These are phyloP conservation scores for Lodderomyces orthopsilosis DNA, from an alignment of 1,139 yeast genomes.

Conservation along the genomic window DNA sequence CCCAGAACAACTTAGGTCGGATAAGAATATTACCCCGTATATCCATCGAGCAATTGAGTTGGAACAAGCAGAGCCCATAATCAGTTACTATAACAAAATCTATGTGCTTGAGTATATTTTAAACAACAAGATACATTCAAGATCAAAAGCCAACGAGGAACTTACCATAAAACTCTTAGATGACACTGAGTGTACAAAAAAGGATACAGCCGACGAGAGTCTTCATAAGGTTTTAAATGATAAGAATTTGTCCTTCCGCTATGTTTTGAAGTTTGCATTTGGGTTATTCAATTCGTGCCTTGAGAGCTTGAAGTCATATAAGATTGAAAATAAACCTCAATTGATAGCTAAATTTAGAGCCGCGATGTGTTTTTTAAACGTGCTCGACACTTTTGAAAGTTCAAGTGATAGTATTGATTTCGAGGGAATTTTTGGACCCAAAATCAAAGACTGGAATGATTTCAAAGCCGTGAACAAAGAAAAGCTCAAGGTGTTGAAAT, in stretches of 20 bases:
- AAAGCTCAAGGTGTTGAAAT: slow-evolving; percentile 38
- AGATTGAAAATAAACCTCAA: slow-evolving; percentile 20
- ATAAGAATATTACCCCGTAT: slow-evolving; percentile 43
- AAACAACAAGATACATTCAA: slow-evolving; percentile 53
- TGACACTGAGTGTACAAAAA: slow-evolving; percentile 56
- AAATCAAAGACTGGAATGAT: slow-evolving; percentile 23
- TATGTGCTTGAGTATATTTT: slow-evolving; percentile 70
- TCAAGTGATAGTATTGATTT: slow-evolving; percentile 27
- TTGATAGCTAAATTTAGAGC: slow-evolving; percentile 37
- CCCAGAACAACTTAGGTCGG: slow-evolving; percentile 28
- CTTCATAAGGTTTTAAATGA: slow-evolving; percentile 49
- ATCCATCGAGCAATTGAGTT: slow-evolving; percentile 52
- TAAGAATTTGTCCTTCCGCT: slow-evolving; percentile 53
- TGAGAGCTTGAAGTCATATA: slow-evolving; percentile 24
- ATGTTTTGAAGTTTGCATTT: slow-evolving; percentile 60
- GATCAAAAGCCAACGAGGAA: slow-evolving; percentile 49
- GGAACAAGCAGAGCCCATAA: slow-evolving; percentile 47
- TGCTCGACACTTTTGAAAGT: slow-evolving; percentile 28
- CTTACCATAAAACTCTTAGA: slow-evolving; percentile 62
- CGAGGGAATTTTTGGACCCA: slow-evolving; percentile 28
- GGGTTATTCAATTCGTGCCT: slow-evolving; percentile 55
- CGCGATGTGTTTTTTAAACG: slow-evolving; percentile 33
- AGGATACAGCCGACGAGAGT: slow-evolving; percentile 30
- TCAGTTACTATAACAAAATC: slow-evolving; percentile 55
- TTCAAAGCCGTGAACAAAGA: slow-evolving; percentile 31